Base-by-base conservation (phyloP, 176 grass and related monocot species). In the Lolium multiflorum region DNA sequence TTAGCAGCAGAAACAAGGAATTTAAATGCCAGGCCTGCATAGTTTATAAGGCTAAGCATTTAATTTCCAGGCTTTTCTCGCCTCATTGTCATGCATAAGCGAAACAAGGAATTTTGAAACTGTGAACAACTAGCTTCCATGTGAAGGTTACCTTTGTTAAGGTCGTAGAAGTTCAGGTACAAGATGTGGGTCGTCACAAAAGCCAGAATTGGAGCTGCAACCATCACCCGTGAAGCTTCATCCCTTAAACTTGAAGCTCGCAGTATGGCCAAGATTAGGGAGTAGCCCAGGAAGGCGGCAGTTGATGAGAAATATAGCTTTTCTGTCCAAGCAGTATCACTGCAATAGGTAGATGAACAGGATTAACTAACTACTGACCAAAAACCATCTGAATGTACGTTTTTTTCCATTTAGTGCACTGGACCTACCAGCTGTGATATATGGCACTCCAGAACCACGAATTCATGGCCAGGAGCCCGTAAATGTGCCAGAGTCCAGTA, bases 381-480 rank as follows among this genome's bases (percentile, higher is more conserved):
- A 77, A 11, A 51, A 65, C 25, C 5, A 48, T 39, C 52, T n/a
- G 22, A 49, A 68, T 35, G 1, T 35, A 68, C 22, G 37, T 10
- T 20, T 60, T 20, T 60, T 65, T 54, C 63, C 58, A 83, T 49
- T 25, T 10, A 41, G 41, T 78, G 11, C 13, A 71, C 46, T 55
- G 15, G 54, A 49, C 85, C 7, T 88, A 97, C 97, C 92, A 85
- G 20, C 92, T 94, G 75, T 99, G 97, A 89, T 93, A 96, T 86
- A 99, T 99, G 82, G 90, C 89, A 86, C 90, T 88, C 97, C 94
- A 99, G 71, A 94, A 97, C 97, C 97, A 97, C 1, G 94, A 91
- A 94, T 97, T 97, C 94, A 97, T 93, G 46, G 94, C 81, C 75
- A 97, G 84, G 48, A 97, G 83, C 26, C 92, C 92, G 58, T 94